Base-by-base conservation (phyloP, 2,329 filamentous ascomycete species). In the Neopestalotiopsis sp. region DNA sequence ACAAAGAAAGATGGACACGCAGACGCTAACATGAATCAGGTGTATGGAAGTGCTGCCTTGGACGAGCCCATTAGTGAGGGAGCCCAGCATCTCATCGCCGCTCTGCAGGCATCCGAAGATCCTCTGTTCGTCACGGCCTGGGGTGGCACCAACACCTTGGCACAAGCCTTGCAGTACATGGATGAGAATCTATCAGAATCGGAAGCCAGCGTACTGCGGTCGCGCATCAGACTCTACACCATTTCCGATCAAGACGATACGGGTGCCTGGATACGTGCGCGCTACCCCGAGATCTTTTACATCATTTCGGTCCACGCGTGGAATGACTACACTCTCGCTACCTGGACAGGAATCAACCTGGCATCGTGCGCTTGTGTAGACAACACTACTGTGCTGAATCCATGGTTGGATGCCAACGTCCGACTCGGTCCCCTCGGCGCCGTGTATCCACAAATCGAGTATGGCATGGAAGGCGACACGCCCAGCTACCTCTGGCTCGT, bases 271-370 rank as follows among this genome's bases (percentile, higher is more conserved):
- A 83, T 87, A 42, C 81, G 85, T 20, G 74, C 78, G 40, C 80
- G 80, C 13, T 87, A 82, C 68, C 83, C 85, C 0, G 79, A 82
- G n/a, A 73, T 87, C 2, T 82, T 84, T 71, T 87, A 85, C 71
- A 85, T 87, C 64, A 77, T 77, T 3, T 84, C 81, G 0, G 72
- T 86, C 2, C 85, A 87, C 70, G 83, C 81, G 14, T 87, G 81
- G 80, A 84, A 84, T 68, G 57, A 85, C 62, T 90, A 90, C 70
- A 81, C 80, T 2, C 73, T 83, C 65, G 87, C 88, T 0, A 78
- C 87, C 0, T 90, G 88, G 88, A 82, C 79, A 1, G 88, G 88
- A 0, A 90, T 90, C 53, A 76, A 76, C 9, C 81, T 82, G 53
- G 38, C 20, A 10, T 17, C 20, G 14, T 49, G 62, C 20, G 14